phyloP scores from a whole-genome alignment of 441 rosid species.

The Jatropha multifida region DNA sequence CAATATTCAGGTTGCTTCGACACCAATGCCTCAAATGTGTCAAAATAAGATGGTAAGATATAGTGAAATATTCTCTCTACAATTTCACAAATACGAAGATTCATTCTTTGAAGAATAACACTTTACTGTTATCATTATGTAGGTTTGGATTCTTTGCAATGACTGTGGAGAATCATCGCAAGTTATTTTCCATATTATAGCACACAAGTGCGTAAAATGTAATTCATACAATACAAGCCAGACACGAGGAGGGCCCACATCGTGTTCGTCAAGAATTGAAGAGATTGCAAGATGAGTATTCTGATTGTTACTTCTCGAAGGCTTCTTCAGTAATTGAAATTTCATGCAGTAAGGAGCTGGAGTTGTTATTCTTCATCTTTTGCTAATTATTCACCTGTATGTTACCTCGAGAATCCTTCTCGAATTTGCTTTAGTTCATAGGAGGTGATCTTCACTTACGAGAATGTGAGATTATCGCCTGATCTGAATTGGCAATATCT shows the following conservation, averaged over 20 bases:
- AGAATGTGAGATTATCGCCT: not conserved
- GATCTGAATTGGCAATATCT: not conserved
- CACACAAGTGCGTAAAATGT: constrained; percentile 69
- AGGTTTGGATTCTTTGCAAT: constrained; percentile 98
- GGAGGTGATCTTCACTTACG: not conserved
- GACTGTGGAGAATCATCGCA: constrained; percentile 64
- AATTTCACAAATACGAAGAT: not conserved
- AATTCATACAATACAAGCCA: constrained; percentile 78
- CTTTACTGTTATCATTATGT: not conserved
- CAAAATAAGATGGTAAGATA: constrained; percentile 64
- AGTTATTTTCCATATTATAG: constrained; percentile 66
- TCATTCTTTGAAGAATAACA: not conserved
- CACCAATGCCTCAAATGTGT: constrained; percentile 72
- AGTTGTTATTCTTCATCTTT: not conserved
- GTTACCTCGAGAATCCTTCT: not conserved
- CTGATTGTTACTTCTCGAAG: not conserved
- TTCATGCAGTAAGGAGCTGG: not conserved
- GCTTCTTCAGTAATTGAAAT: not conserved
- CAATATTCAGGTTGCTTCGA: constrained; percentile 60
- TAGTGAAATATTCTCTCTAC: not conserved
- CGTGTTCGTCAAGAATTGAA: constrained; percentile 37
- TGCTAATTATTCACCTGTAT: not conserved
- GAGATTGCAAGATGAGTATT: constrained; percentile 30
- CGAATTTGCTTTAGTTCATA: not conserved
- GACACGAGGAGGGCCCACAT: constrained; percentile 39